phyloP scores from a whole-genome alignment of 2,329 filamentous ascomycete genomes.

The Colletotrichum musae region DNA sequence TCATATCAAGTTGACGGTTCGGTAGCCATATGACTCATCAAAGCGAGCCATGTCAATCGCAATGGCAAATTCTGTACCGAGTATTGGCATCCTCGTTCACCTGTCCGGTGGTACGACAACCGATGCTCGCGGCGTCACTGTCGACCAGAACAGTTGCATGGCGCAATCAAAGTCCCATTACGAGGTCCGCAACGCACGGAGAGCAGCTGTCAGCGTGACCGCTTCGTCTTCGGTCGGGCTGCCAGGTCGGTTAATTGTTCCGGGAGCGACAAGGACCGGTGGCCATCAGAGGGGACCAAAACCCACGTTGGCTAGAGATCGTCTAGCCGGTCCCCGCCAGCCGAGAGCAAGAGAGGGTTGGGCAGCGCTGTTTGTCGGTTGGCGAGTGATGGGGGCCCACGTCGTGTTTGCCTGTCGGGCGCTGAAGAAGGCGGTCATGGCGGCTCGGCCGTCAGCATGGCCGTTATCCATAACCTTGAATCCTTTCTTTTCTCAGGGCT shows the following conservation, averaged over 20 bases:
- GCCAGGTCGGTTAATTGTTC: constrained; percentile 18
- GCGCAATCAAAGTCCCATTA: constrained; percentile 16
- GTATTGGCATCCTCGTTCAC: not conserved
- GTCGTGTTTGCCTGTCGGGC: constrained; percentile 8
- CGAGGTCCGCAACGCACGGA: constrained; percentile 15
- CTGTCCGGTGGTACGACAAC: not conserved
- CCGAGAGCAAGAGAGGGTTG: not conserved
- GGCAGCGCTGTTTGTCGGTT: constrained; percentile 3
- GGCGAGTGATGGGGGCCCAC: constrained; percentile 11
- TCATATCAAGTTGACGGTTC: constrained; percentile 16
- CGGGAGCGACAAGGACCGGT: constrained; percentile 19
- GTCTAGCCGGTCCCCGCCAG: not conserved
- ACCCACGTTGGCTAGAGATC: not conserved
- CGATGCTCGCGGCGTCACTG: not conserved
- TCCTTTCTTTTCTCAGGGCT: constrained; percentile 5
- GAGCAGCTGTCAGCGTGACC: constrained; percentile 16
- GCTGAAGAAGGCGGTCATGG: constrained; percentile 14
- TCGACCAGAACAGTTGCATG: constrained; percentile 8
- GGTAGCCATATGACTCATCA: constrained; percentile 4
- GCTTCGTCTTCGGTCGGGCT: constrained; percentile 25
- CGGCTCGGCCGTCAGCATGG: not conserved
- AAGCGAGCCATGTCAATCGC: constrained; percentile 7
- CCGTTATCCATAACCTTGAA: not conserved
- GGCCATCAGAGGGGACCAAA: not conserved
- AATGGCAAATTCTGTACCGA: not conserved